Evolutionary conservation across 768 basidiomycete species (phyloP), one percentile per base, ranked within the genome.

Genomic region (Chiua virens): DNA sequence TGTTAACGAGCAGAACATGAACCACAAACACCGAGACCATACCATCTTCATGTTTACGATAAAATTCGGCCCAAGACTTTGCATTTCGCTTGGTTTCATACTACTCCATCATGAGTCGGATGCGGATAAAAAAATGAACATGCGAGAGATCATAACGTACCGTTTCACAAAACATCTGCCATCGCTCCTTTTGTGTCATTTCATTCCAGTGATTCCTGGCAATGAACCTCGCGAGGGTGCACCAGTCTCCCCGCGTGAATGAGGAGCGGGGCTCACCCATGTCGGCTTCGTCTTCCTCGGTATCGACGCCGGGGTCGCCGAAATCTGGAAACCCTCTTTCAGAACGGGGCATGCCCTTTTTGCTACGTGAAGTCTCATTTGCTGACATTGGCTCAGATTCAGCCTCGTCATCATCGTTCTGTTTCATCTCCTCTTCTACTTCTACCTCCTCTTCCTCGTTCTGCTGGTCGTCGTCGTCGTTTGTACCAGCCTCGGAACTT

Each of bases 61-160:
- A 84, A 56, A 77, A 81, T 60, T 85, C 82, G 18, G 70, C 74
- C 85, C 85, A 87, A 8, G 83, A 74, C 58, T 79, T 83, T 4
- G 65, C 62, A 32, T 80, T 72, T 53, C 86, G 73, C 28, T 55
- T 58, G 15, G 62, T 66, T 59, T 78, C 79, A 60, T 78, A 74
- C 85, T 87, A 40, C 8, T 45, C 25, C 34, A n/a, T 43, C 45
- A 45, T 56, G 37, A 57, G 45, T 42, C 13, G 25, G 40, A 32
- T 20, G 11, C 20, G 21, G n/a, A 46, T n/a, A 36, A 40, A 43
- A 3, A 17, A 11, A 8, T 25, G 28, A 40, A 39, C 7, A 49
- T 15, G 50, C 9, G 22, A 42, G 4, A 45, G 14, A 42, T 23
- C 27, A 37, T 41, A 39, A 65, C 71, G 56, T 59, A 85, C 86